phyloP scores from a whole-genome alignment of 2,329 filamentous ascomycete species.

The Curvularia sp. region DNA sequence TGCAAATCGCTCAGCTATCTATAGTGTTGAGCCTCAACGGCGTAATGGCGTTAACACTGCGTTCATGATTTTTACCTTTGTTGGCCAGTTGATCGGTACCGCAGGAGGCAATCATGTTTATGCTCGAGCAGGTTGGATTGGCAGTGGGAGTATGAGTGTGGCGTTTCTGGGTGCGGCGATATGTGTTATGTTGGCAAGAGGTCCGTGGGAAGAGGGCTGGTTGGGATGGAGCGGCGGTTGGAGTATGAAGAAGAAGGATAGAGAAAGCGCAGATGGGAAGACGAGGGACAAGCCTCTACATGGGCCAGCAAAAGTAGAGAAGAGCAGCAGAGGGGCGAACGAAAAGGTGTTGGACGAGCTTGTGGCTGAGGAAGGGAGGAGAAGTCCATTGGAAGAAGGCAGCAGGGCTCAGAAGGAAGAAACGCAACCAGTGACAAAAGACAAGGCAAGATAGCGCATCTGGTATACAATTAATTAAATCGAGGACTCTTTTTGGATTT shows the following conservation, averaged over 20 bases:
- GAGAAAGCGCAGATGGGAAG: constrained; percentile 51
- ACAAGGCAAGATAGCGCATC: neutral
- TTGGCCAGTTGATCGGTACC: constrained; percentile 74
- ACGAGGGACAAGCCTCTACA: constrained; percentile 30
- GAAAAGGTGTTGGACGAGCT: constrained; percentile 32
- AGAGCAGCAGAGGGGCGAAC: constrained; percentile 29
- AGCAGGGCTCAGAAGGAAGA: neutral
- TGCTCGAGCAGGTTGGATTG: constrained; percentile 63
- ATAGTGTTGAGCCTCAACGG: constrained; percentile 72
- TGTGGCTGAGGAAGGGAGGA: constrained; percentile 43
- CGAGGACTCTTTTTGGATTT: neutral
- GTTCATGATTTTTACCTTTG: constrained; percentile 79
- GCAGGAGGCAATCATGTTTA: constrained; percentile 62
- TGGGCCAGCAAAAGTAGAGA: constrained; percentile 23
- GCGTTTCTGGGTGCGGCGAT: constrained; percentile 61
- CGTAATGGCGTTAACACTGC: constrained; percentile 80
- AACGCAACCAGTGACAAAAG: neutral
- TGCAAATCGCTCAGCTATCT: constrained; percentile 74
- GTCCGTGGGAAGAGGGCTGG: constrained; percentile 65
- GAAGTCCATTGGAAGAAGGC: constrained; percentile 20
- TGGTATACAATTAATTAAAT: neutral
- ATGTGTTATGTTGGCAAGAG: constrained; percentile 56
- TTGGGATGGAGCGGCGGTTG: constrained; percentile 67
- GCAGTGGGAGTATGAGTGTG: constrained; percentile 63
- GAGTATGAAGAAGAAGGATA: constrained; percentile 56